Base-by-base conservation (phyloP, 1,284 basidiomycete genomes). In the Moesziomyces aphidis region DNA sequence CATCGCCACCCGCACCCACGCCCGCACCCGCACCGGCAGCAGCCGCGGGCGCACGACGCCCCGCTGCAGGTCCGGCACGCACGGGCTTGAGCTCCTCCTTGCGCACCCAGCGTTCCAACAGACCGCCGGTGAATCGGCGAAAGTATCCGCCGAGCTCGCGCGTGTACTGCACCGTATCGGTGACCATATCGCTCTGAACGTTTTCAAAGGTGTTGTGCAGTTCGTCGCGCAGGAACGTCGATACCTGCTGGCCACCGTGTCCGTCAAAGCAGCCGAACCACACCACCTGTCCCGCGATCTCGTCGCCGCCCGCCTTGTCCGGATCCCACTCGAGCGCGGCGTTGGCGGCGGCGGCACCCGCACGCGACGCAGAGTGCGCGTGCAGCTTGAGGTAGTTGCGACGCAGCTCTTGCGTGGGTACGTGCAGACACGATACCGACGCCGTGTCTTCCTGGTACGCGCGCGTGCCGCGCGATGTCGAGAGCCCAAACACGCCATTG, bases 261-360 rank as follows among this genome's bases (percentile, higher is more conserved):
- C 81, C 83, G 56, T 84, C 83, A 39, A 79, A 84, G 49, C 76
- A 77, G n/a, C 67, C 81, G 28, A 82, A 81, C 83, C 83, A 84
- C 23, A 75, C 76, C n/a, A 84, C 72, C 54, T 84, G 83, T 0
- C 73, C 76, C 4, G 76, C 82, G 8, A 83, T 39, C 43, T 78
- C 80, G n/a, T 78, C 69, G 7, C 71, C 79, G 15, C 73, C 76
- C 24, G 75, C 72, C 44, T 80, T 70, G 10, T 66, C 71, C 19
- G 76, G 74, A 31, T 75, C 62, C 80, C 74, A 77, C 31, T 72
- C 71, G n/a, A 60, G 61, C 50, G 72, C 72, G 36, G 63, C 62
- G 9, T 70, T 65, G 10, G 66, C 61, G n/a, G 61, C 70, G 19
- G 53, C 57, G 34, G 61, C 60, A 6, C 53, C 61, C 23, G 57